Percentiles rank a stretch among this genome's conserved stretches.
These are phyloP conservation scores for Astragalus membranaceus DNA, from an alignment of 306 rosid genomes.

Conservation along the genomic window DNA sequence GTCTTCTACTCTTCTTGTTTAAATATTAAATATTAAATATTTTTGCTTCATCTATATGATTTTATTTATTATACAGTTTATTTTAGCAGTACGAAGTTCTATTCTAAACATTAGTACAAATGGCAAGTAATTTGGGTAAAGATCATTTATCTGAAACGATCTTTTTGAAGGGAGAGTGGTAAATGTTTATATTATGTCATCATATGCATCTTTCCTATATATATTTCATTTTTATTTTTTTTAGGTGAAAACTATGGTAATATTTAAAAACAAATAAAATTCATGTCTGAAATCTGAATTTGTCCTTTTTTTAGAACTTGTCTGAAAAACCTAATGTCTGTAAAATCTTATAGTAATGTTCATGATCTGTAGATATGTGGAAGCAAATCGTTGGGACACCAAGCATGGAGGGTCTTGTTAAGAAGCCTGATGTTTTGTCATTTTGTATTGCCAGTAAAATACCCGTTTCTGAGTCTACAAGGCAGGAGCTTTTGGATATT, in stretches of 20 bases:
- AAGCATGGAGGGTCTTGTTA: constrained; percentile 67
- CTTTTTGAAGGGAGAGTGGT: not conserved
- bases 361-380: constrained; percentile 73
- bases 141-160: not conserved
- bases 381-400: constrained; percentile 72
- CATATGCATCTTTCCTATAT: not conserved
- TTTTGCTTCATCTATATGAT: too few relatives aligned
- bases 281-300: not conserved
- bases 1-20: too few relatives aligned
- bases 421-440: constrained; percentile 78
- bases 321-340: constrained; percentile 5
- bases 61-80: too few relatives aligned
- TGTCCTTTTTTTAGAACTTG: not conserved
- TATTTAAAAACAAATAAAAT: not conserved
- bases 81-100: too few relatives aligned
- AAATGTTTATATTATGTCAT: not conserved
- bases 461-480: constrained; percentile 88
- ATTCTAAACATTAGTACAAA: not conserved
- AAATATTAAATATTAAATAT: too few relatives aligned
- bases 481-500: constrained; percentile 95
- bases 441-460: constrained; percentile 89
- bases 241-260: not conserved
- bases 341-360: constrained; percentile 17
- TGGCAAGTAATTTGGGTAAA: not conserved
- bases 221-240: not conserved